These are phyloP conservation scores for Nematodospora valgi DNA, from an alignment of 805 yeast species.

Conservation along the genomic window DNA sequence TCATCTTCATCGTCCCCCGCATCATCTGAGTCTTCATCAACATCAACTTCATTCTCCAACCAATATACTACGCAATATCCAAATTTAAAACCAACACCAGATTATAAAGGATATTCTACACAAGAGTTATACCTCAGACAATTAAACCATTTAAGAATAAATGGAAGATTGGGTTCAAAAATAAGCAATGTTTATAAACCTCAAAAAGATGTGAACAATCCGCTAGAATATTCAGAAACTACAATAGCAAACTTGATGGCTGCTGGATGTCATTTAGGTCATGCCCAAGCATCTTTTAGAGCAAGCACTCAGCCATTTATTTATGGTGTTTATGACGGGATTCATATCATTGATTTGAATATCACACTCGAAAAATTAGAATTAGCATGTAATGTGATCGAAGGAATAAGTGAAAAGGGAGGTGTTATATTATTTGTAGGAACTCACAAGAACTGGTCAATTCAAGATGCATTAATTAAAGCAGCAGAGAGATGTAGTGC, in stretches of 20 bases:
- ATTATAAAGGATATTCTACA: conserved; percentile 62
- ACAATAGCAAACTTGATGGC: conserved; percentile 74
- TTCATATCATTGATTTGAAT: conserved; percentile 87
- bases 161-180: conserved; percentile 62
- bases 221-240: conserved; percentile 53
- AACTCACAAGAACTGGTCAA: conserved; percentile 59
- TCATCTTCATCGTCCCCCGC: conserved; percentile 2
- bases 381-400: conserved; percentile 80
- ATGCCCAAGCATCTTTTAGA: conserved; percentile 74
- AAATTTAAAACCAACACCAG: conserved; percentile 56
- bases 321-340: conserved; percentile 85
- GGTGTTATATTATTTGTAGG: conserved; percentile 86
- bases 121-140: conserved; percentile 79
- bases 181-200: conserved; percentile 67
- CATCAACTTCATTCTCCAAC: conserved; percentile 31
- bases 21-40: conserved; percentile 10
- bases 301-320: conserved; percentile 82
- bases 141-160: conserved; percentile 52
- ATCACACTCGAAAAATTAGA: conserved; percentile 73
- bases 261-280: conserved; percentile 95
- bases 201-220: conserved; percentile 58
- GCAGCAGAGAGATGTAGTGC: conserved; percentile 80
- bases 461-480: conserved; percentile 65
- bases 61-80: conserved; percentile 44
- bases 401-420: conserved; percentile 78